A percentile compares a stretch with the other conserved stretches of the same genome.
Conservation (phyloP, 2,329 filamentous ascomycete genomes). For the Rhynchosporium secalis region DNA sequence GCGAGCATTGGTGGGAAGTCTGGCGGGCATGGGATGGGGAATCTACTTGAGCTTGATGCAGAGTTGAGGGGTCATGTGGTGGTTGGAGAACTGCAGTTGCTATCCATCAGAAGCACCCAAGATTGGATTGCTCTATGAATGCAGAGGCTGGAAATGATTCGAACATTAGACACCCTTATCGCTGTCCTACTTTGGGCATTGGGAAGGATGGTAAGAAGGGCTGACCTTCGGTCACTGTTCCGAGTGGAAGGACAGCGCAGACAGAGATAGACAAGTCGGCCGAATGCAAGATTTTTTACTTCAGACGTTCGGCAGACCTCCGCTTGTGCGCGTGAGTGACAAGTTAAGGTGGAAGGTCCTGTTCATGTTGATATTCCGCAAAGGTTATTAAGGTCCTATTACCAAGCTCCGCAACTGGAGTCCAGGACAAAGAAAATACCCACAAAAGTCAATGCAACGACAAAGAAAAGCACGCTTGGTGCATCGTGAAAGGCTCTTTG, state of each 20-base stretch:
- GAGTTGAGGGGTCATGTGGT: slow-evolving; percentile 30
- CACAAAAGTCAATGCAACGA: neutral
- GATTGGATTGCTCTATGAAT: neutral
- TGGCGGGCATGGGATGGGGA: slow-evolving; percentile 73
- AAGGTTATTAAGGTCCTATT: neutral
- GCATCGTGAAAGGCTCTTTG: neutral
- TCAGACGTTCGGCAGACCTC: neutral
- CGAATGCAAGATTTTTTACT: neutral
- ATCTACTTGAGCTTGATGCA: slow-evolving; percentile 70
- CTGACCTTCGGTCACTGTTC: no score
- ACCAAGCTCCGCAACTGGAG: neutral
- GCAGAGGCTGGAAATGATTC: no score
- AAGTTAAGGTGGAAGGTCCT: neutral
- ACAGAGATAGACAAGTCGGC: neutral
- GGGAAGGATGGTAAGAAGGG: no score
- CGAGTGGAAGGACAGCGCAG: neutral
- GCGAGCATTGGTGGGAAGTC: slow-evolving; percentile 68
- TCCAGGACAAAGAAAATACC: slow-evolving; percentile 1
- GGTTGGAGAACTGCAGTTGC: neutral
- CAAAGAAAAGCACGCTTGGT: neutral
- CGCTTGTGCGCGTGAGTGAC: no score
- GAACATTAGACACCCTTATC: no score
- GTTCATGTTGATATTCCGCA: neutral
- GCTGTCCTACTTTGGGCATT: no score
- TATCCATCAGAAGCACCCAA: neutral